Base-by-base conservation (phyloP, 177 flowering plant species). In the Tripterygium wilfordii region DNA sequence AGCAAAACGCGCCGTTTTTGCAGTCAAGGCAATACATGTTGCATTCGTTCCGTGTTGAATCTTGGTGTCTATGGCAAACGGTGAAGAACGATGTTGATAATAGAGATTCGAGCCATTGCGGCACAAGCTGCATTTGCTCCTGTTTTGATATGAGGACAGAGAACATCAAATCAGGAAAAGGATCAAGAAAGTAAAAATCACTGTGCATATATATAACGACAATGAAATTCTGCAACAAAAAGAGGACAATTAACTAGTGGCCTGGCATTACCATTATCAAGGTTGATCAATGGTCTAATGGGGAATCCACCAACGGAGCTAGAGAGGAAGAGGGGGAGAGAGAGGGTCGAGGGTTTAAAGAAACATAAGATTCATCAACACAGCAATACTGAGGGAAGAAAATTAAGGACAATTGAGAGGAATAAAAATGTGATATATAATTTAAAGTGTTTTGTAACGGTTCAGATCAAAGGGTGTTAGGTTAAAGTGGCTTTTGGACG, bases 21-120 rank as follows among this genome's bases (percentile, higher is more conserved):
- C 66, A 62, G 25, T 62, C 62, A 9, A 62, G 45, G 31, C 66
- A 62, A 42, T 16, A 62, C 66, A 62, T 62, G 33, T 56, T 56
- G 57, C 61, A 62, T 25, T 61, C 65, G 36, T 30, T 46, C 0
- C 53, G 25, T 0, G 65, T 48, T 3, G 44, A 9, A 15, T 50
- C 56, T 23, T 10, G 18, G 24, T 62, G 66, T 3, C 52, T 19
- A 2, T 38, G 27, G 29, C 66, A 62, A 14, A 39, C 26, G 35
- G 42, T 36, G 66, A 62, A 62, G 66, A 62, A 62, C n/a, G 45
- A 2, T 2, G 40, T 25, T 0, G 45, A 41, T 27, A 62, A 23
- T 19, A 62, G 20, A 0, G 51, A 18, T 13, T 62, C 52, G 1
- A 62, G 32, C 66, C 66, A 62, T 44, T 19, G 41, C n/a, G 66